Base-by-base conservation (phyloP, 176 grass and related monocot genomes). In the Aechmea fasciata region DNA sequence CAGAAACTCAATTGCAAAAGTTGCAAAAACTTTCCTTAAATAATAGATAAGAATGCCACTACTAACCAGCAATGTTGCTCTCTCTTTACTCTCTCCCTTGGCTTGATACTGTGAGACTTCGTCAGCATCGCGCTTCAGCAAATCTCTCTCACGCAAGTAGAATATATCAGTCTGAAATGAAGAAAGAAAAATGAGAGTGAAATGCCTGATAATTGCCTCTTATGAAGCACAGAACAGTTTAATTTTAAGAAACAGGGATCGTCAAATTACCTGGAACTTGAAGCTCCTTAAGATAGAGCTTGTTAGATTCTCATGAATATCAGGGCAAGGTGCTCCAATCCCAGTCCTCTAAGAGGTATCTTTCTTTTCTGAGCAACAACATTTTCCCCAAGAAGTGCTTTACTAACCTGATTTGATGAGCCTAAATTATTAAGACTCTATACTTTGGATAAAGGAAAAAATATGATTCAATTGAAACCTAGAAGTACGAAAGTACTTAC, bases 371-470 rank as follows among this genome's bases (percentile, higher is more conserved):
- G 82, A 23, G 73, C 78, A 10, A 77, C 77, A 23, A 87, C 65
- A 82, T 87, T 82, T 79, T 93, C 89, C 57, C 72, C 84, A 79
- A 93, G 85, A 10, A 99, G 89, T 69, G 94, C 86, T 87, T 99
- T 99, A 80, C 94, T 99, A 76, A 99, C 89, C 94, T 99, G 85
- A 28, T 47, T 57, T 15, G 80, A 84, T 13, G 70, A 67, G 29
- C 19, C 72, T 69, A 72, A 73, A 79, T 47, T 77, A 49, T 67
- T 80, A 19, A 17, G 6, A 17, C 54, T n/a, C 11, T 57, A 57
- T 15, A 9, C 54, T 57, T 57, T 57, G 18, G 18, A 7, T 57
- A 57, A 57, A 57, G 54, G 54, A 57, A 57, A 57, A 57, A 14
- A 57, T 7, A 4, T 17, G n/a, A 19, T 57, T 18, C 54, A 57